Base-by-base conservation (phyloP, 2,329 filamentous ascomycete genomes). In the Talaromyces piceae region DNA sequence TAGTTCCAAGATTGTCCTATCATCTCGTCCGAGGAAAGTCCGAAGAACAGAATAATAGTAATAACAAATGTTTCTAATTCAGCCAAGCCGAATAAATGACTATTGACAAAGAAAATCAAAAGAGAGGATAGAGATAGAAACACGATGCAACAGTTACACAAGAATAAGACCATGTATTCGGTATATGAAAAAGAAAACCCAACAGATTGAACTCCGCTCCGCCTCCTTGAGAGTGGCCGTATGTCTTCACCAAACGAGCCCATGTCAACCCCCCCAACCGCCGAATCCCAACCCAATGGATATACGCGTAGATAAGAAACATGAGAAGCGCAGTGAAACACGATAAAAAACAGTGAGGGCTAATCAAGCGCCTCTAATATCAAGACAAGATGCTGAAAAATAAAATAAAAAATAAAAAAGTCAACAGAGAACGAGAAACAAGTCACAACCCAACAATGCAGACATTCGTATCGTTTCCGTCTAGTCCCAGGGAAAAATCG, bases 401-500 rank as follows among this genome's bases (percentile, higher is more conserved):
- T n/a, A n/a, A n/a, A n/a, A n/a, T n/a, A 33, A 23, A 2, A 45
- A 45, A 26, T 6, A 47, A 52, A 52, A 26, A n/a, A n/a, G n/a
- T n/a, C n/a, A n/a, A n/a, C n/a, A n/a, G n/a, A n/a, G n/a, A n/a
- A n/a, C n/a, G n/a, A n/a, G n/a, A n/a, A n/a, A n/a, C n/a, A n/a
- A n/a, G n/a, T 53, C 62, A 66, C 57, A 62, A 59, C 63, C 66
- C 65, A 68, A 65, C 62, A 64, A 70, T 70, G 67, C 67, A 70
- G 64, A 70, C 67, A 66, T 70, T 43, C 23, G 64, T 69, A 68
- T 70, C 67, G 65, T 70, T 69, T 67, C 67, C 67, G 68, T 65
- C 67, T 70, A 70, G 61, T 64, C 49, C 47, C 33, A 20, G 16
- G 28, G 39, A 31, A 39, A 45, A 48, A 51, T 30, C 18, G 62